Evolutionary conservation across 331 rosid genomes (phyloP), one percentile per base, ranked within the genome.

Genomic region (Quercus phellos): DNA sequence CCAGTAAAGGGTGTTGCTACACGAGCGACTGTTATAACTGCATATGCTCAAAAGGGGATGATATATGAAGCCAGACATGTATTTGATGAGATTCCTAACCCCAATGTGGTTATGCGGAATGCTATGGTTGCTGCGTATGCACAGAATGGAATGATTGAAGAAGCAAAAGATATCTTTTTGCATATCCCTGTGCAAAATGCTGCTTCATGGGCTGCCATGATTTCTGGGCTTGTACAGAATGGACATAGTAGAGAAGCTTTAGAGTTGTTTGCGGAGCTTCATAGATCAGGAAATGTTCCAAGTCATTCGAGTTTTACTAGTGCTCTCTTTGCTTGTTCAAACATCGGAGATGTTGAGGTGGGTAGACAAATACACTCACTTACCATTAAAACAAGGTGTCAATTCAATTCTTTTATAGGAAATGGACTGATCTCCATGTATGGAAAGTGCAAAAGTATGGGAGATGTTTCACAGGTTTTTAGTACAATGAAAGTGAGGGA

Each of bases 121-220:
- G 87, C 87, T 17, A 80, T 84, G 85, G 24, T 84, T 46, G 59
- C 88, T 38, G 82, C 77, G 4, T 80, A 84, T 77, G 83, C 80
- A 43, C 85, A 84, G 43, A 84, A 84, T 53, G 80, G 88, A 80
- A 84, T 84, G 88, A 76, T 77, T 81, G 88, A 81, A 54, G 83
- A 80, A 74, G 85, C 88, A 35, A 80, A 77, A 51, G 69, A 69
- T 73, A 59, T 79, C 2, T 84, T 84, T 77, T 54, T 55, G n/a
- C 78, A 56, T 60, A 77, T 69, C 18, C 80, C 83, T 7, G 46
- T 46, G 22, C 76, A 61, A 2, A 74, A 77, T 78, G 77, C 83
- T 54, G 77, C 84, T 81, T 78, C 88, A 6, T 81, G 85, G 78
- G 85, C 80, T 5, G 80, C 88, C 71, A 61, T 84, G 75, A 84